Evolutionary conservation across 441 rosid genomes (phyloP), one percentile per base, ranked within the genome.

Genomic region (Omphalea diandra): DNA sequence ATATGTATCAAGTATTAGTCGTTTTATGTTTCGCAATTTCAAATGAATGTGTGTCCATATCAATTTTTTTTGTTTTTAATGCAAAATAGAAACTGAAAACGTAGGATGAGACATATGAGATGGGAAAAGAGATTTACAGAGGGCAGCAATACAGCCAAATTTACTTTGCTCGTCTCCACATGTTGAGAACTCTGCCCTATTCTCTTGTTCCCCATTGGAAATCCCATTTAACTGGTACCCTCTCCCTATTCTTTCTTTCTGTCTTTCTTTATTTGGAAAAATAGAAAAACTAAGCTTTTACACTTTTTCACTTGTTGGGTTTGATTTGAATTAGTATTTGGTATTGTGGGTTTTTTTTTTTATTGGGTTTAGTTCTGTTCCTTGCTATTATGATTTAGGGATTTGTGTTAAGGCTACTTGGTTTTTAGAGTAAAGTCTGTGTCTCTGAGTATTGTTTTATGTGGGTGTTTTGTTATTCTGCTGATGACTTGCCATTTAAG

Each of bases 111-210:
- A 77, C 77, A 27, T 95, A 84, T 60, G 76, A 73, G 87, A 88
- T 90, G 57, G 85, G 75, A 26, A 89, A 86, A 53, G 98, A 92
- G 81, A 72, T 80, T 61, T 95, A 95, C 64, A 81, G 89, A 61
- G 97, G 96, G 0, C 99, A 95, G 71, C 99, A 95, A 54, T 92
- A 90, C 88, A 95, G 99, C 70, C 99, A 95, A 73, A 89, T 95
- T 59, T 95, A 92, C 84, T 92, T 90, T 69, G 89, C 86, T 70
- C 99, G 99, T 74, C 90, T 94, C 64, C 91, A 88, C 77, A 70
- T 83, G 83, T 83, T 90, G 91, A 83, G 94, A 73, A 83, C 94
- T 67, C 79, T 92, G 50, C 88, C 92, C 63, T 82, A 87, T 76
- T 95, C 99, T 40, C 89, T 92, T 63, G 85, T 85, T 47, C 90